Evolutionary conservation across 352 stramenopile species (phyloP).

Genomic region (Phytophthora megakarya): DNA sequence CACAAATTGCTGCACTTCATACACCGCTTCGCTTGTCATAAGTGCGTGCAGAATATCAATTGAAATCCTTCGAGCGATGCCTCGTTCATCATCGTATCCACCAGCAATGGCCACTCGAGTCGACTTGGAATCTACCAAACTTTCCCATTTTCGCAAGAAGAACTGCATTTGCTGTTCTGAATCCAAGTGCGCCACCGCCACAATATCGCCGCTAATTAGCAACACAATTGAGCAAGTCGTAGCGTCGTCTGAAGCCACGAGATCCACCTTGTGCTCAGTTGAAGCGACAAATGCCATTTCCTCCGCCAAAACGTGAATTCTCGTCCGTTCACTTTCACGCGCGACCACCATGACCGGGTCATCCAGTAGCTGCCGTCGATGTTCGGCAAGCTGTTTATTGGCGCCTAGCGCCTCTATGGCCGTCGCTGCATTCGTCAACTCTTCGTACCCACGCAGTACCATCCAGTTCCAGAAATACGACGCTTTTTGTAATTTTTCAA

Average conservation of each 20-base stretch:
- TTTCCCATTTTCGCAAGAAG: conserved; percentile 36
- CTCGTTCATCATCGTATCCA: conserved; percentile 34
- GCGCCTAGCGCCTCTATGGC: conserved; percentile 15
- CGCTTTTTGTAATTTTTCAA: not conserved
- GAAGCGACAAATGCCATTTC: conserved; percentile 34
- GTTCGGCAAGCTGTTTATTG: conserved; percentile 7
- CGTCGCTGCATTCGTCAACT: conserved; percentile 6
- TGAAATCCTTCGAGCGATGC: conserved; percentile 25
- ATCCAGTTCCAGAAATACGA: conserved; percentile 5
- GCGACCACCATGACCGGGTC: conserved; percentile 29
- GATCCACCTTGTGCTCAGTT: conserved; percentile 17
- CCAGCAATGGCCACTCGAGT: conserved; percentile 26
- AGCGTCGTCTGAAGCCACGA: conserved; percentile 37
- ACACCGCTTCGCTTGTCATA: conserved; percentile 13
- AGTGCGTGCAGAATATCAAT: conserved; percentile 26
- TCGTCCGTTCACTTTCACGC: conserved; percentile 12
- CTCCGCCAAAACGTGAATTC: conserved; percentile 32
- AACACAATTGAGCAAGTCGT: conserved; percentile 40
- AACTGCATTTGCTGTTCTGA: conserved; percentile 27
- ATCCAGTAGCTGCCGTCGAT: conserved; percentile 10
- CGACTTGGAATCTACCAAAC: not conserved
- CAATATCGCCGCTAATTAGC: conserved; percentile 17
- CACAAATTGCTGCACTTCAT: conserved; percentile 27
- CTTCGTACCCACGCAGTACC: conserved; percentile 25
- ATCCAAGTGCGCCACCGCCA: conserved; percentile 31